Evolutionary conservation across 1,284 basidiomycete genomes (phyloP).

Genomic region (Schizophyllum amplum): DNA sequence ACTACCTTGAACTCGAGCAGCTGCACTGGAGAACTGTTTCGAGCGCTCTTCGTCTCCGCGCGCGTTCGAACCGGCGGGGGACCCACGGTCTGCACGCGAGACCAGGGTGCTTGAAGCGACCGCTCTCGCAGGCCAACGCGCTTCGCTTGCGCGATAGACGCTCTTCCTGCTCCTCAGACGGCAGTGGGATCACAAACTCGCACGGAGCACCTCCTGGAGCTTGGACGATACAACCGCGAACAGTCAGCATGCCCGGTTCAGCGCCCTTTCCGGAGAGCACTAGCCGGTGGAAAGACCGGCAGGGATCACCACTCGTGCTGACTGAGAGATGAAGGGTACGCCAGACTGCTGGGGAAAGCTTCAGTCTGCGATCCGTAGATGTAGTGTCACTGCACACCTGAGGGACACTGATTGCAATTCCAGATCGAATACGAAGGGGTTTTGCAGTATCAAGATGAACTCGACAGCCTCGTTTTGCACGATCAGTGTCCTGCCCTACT

Average conservation of each 20-base stretch:
- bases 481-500: constrained; percentile 52
- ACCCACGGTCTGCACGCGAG: constrained; percentile 60
- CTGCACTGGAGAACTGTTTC: constrained; percentile 27
- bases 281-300: constrained; percentile 71
- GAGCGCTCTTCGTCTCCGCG: constrained; percentile 24
- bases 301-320: constrained; percentile 54
- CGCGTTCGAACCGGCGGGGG: constrained; percentile 30
- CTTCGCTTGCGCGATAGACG: constrained; percentile 47
- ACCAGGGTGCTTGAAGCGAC: constrained; percentile 63
- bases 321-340: constrained; percentile 60
- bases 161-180: constrained; percentile 67
- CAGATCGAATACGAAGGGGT: constrained; percentile 87
- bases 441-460: constrained; percentile 78
- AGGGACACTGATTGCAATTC: constrained; percentile 77
- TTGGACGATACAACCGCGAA: constrained; percentile 76
- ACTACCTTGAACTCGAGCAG: constrained; percentile 76
- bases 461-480: constrained; percentile 83
- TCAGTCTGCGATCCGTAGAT: not conserved
- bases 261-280: constrained; percentile 64
- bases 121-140: constrained; percentile 53
- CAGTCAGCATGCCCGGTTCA: constrained; percentile 55
- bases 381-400: constrained; percentile 43
- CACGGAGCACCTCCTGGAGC: constrained; percentile 65
- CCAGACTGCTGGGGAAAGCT: constrained; percentile 59
- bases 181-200: constrained; percentile 72